These are phyloP conservation scores for Bifiguratus adelaidae DNA, from an alignment of 192 early-diverging fungal genomes.

Conservation along the genomic window DNA sequence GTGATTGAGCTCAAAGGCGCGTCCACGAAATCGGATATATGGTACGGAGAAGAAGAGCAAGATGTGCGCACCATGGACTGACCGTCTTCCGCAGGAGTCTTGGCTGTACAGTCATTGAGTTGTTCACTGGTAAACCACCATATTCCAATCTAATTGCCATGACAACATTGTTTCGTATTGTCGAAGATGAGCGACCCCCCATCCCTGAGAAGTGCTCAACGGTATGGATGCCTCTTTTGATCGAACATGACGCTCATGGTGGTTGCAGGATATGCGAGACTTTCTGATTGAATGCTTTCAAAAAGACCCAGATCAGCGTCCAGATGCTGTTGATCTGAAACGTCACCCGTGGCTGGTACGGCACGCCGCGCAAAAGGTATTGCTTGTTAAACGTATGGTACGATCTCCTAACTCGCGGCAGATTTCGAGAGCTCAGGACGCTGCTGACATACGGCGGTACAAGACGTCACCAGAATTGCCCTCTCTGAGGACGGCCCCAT, in stretches of 20 bases:
- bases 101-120: constrained; percentile 89
- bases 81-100: constrained; percentile 45
- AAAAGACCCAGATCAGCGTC: constrained; percentile 64
- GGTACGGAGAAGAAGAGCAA: constrained; percentile 26
- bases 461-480: neutral
- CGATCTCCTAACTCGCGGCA: neutral
- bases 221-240: constrained; percentile 5
- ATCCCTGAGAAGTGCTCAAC: constrained; percentile 70
- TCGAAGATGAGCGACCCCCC: constrained; percentile 83
- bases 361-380: constrained; percentile 21
- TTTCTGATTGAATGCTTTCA: constrained; percentile 82
- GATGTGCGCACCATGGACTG: neutral
- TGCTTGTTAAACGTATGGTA: constrained; percentile 6
- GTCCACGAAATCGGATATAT: constrained; percentile 85
- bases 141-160: constrained; percentile 78
- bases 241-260: neutral
- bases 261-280: constrained; percentile 47
- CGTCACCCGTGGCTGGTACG: constrained; percentile 65
- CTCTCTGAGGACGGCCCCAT: neutral
- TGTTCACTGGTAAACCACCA: constrained; percentile 88
- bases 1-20: constrained; percentile 89
- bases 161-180: constrained; percentile 90
- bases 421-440: constrained; percentile 1
- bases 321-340: constrained; percentile 62
- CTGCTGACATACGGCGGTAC: neutral